Percentiles rank a stretch among this genome's conserved stretches.
Evolutionary conservation across 768 basidiomycete species (phyloP).

Genomic region (Pisolithus albus): DNA sequence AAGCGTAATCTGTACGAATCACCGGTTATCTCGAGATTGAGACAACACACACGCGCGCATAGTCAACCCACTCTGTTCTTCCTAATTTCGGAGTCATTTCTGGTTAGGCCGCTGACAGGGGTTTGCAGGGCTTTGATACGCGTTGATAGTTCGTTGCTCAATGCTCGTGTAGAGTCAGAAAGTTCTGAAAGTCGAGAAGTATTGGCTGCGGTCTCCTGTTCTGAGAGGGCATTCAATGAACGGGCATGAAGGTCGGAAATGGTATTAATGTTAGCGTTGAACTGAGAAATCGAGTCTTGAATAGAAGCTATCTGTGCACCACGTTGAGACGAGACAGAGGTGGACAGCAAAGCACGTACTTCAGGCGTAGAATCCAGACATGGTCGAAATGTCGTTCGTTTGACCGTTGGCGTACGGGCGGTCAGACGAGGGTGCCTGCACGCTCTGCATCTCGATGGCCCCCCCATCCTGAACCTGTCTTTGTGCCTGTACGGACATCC

Average conservation of each 20-base stretch:
- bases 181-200: slow-evolving; percentile 49
- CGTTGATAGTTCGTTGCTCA: slow-evolving; percentile 51
- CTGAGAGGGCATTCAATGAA: slow-evolving; percentile 44
- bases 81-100: slow-evolving; percentile 41
- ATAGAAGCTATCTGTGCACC: slow-evolving; percentile 42
- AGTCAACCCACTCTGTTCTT: slow-evolving; percentile 25
- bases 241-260: slow-evolving; percentile 46
- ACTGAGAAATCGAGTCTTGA: slow-evolving; percentile 38
- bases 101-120: slow-evolving; percentile 25
- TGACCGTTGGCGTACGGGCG: slow-evolving; percentile 3
- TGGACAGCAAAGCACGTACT: slow-evolving; percentile 8
- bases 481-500: slow-evolving; percentile 53
- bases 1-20: slow-evolving; percentile 42
- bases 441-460: slow-evolving; percentile 22
- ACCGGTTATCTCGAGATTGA: neutral
- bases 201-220: slow-evolving; percentile 35
- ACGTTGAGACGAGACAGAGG: neutral
- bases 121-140: slow-evolving; percentile 52
- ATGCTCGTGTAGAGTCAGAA: slow-evolving; percentile 50
- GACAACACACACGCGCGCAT: neutral
- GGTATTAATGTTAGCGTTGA: slow-evolving; percentile 39
- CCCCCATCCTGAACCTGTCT: slow-evolving; percentile 31
- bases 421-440: slow-evolving; percentile 5
- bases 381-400: slow-evolving; percentile 18
- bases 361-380: slow-evolving; percentile 30